These are phyloP conservation scores for Solanum hybrid DNA, from an alignment of 305 asterid genomes.

Conservation along the genomic window DNA sequence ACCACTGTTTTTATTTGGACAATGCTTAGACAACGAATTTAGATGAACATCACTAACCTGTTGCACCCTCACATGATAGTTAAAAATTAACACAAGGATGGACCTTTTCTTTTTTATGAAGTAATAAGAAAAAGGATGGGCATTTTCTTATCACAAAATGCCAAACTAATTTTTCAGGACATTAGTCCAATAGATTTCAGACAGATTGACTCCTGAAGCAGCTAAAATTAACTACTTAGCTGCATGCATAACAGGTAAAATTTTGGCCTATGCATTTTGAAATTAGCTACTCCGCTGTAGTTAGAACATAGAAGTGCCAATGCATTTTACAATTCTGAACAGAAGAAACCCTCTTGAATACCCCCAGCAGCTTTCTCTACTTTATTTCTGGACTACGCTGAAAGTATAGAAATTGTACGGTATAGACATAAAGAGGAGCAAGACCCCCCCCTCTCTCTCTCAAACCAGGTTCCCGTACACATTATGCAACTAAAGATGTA, in stretches of 20 bases:
- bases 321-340: background rate
- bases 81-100: background rate
- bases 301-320: background rate
- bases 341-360: background rate
- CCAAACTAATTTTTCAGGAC: background rate
- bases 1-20: background rate
- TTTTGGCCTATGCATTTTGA: background rate
- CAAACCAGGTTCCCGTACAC: background rate
- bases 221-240: background rate
- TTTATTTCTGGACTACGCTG: background rate
- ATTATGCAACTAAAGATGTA: background rate
- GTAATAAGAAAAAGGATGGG: background rate
- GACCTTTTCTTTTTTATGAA: background rate
- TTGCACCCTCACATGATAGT: background rate
- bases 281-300: background rate
- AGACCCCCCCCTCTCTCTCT: background rate
- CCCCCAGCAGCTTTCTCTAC: background rate
- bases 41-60: background rate
- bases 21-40: background rate
- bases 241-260: background rate
- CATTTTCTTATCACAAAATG: background rate
- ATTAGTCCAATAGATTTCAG: background rate
- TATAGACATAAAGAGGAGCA: background rate
- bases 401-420: background rate
- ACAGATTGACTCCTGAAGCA: background rate